phyloP scores from a whole-genome alignment of 148 eudicot genomes.

The Arctostaphylos glauca region DNA sequence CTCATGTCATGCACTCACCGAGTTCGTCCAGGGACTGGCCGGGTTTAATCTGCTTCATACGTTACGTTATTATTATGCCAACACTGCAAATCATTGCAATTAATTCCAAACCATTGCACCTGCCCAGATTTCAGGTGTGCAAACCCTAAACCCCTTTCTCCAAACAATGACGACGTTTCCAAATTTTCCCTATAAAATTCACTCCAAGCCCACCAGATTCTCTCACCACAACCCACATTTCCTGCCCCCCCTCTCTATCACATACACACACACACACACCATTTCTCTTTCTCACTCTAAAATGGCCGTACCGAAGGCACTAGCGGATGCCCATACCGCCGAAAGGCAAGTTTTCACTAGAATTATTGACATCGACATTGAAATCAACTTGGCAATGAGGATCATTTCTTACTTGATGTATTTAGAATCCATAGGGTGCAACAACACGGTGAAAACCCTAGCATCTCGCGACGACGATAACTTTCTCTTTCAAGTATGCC shows the following conservation, averaged over 20 bases:
- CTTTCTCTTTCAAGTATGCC: background rate
- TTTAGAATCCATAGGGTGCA: slow-evolving; percentile 8
- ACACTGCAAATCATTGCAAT: too few relatives aligned
- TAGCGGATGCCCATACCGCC: background rate
- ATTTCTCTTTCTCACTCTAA: background rate
- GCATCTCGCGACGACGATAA: background rate
- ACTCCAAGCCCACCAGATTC: background rate
- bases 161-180: too few relatives aligned
- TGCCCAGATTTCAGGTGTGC: too few relatives aligned
- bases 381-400: background rate
- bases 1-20: too few relatives aligned
- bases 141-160: too few relatives aligned
- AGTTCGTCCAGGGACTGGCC: too few relatives aligned
- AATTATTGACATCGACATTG: slow-evolving; percentile 1
- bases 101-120: background rate
- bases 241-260: background rate
- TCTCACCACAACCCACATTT: background rate
- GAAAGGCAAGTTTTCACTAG: slow-evolving; percentile 12
- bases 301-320: background rate
- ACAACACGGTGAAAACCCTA: background rate
- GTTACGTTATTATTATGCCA: too few relatives aligned
- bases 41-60: too few relatives aligned
- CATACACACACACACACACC: background rate
- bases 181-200: background rate
- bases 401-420: background rate